Conservation (phyloP, 2,329 filamentous ascomycete genomes). For the Aspergillus sp. region DNA sequence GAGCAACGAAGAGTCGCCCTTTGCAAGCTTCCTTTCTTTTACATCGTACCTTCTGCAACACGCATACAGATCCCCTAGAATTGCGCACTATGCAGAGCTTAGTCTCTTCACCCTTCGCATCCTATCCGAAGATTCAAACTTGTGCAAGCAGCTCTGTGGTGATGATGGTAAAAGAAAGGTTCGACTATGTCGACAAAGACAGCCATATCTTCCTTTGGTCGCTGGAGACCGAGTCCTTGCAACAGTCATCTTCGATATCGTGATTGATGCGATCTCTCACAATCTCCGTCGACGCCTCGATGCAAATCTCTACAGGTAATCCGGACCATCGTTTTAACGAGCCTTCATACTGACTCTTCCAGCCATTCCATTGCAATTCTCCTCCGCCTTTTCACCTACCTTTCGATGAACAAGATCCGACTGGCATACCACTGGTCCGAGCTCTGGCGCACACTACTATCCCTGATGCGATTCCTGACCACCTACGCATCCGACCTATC, state of each 20-base stretch:
- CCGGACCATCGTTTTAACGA: background rate
- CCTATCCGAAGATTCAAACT: slow-evolving; percentile 74
- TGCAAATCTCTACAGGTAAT: slow-evolving; percentile 70
- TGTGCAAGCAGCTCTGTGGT: slow-evolving; percentile 80
- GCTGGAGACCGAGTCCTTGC: slow-evolving; percentile 68
- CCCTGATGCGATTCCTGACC: slow-evolving; percentile 83
- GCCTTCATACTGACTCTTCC: slow-evolving; percentile 2
- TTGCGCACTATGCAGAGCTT: slow-evolving; percentile 77
- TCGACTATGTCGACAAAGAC: slow-evolving; percentile 81
- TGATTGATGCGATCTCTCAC: slow-evolving; percentile 89
- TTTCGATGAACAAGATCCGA: slow-evolving; percentile 76
- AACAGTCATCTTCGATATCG: slow-evolving; percentile 74
- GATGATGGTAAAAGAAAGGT: slow-evolving; percentile 70
- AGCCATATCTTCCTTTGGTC: slow-evolving; percentile 75
- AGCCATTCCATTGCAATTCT: slow-evolving; percentile 74
- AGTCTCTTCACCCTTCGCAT: slow-evolving; percentile 81
- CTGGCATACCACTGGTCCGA: slow-evolving; percentile 92
- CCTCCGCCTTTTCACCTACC: slow-evolving; percentile 74
- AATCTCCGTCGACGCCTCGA: slow-evolving; percentile 84
- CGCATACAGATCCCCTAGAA: slow-evolving; percentile 74
- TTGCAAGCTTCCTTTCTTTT: slow-evolving; percentile 78
- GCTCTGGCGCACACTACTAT: slow-evolving; percentile 82
- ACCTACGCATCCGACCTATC: slow-evolving; percentile 79
- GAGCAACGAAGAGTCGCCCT: slow-evolving; percentile 65
- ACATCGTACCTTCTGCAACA: slow-evolving; percentile 93